Evolutionary conservation across 345 rosid genomes (phyloP), one percentile per base, ranked within the genome.

Genomic region (Cardiospermum halicacabum): DNA sequence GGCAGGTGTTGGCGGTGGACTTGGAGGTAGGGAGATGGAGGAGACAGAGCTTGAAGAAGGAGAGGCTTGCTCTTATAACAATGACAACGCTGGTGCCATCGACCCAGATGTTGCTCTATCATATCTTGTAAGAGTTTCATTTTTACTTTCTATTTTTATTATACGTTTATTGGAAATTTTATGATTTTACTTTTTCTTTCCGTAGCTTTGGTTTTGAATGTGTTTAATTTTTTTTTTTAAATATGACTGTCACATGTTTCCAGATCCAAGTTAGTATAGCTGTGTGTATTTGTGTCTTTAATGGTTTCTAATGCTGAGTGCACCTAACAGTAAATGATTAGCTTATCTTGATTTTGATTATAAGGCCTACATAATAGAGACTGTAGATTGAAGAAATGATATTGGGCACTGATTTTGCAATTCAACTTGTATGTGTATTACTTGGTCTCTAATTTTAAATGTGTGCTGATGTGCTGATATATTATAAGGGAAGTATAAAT

Each of bases 81-180:
- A 74, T 62, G 69, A 79, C 51, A 65, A 80, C 75, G 80, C 75
- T 47, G 67, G 58, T 74, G 43, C 39, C 3, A 34, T 85, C 36
- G 97, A 86, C 89, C 93, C 87, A 31, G 96, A 85, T 77, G 66
- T 65, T 73, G 85, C 78, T 78, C 89, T 85, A 74, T 78, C 96
- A 70, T 91, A 91, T 82, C 77, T 91, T 64, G 97, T 91, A 80
- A 79, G 93, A 25, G 69, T 43, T 62, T 56, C 39, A 13, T 16
- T 56, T 45, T 50, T 16, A 15, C 54, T 45, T 42, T 5, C 32
- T 50, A 11, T 53, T 50, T 32, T 13, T 9, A 16, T 53, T 7
- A 24, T 25, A 22, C 56, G 16, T 34, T 4, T 5, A 5, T 34
- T 7, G 39, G 3, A 50, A 48, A 19, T 25, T 6, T 21, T 11